phyloP scores from a whole-genome alignment of 768 basidiomycete genomes.

The Amanita pallidorosea region DNA sequence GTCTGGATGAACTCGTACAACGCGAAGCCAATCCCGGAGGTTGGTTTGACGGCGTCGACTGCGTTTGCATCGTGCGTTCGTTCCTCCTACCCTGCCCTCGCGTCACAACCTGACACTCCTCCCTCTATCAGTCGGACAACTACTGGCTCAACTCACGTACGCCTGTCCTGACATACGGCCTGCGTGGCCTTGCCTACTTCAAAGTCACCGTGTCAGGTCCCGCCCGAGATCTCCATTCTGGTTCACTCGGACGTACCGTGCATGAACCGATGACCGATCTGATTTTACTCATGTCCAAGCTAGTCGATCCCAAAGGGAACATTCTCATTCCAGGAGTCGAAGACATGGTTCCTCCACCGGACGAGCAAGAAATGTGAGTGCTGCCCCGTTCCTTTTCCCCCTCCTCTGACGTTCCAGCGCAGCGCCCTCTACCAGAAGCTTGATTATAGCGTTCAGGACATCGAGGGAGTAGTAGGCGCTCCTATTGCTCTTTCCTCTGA shows the following conservation, averaged over 20 bases:
- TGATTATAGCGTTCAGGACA: slow-evolving; percentile 62
- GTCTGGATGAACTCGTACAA: slow-evolving; percentile 78
- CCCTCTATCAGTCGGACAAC: slow-evolving; percentile 67
- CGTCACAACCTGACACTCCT: not conserved
- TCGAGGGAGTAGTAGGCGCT: slow-evolving; percentile 70
- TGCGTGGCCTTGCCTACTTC: slow-evolving; percentile 85
- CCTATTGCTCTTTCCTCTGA: slow-evolving; percentile 64
- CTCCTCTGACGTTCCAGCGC: not conserved
- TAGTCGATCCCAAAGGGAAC: slow-evolving; percentile 67
- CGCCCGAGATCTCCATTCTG: slow-evolving; percentile 82
- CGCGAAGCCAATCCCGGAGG: slow-evolving; percentile 61
- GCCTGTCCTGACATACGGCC: slow-evolving; percentile 76
- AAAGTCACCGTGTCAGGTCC: slow-evolving; percentile 77
- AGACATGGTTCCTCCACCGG: slow-evolving; percentile 68
- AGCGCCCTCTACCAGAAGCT: slow-evolving; percentile 65
- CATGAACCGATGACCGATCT: slow-evolving; percentile 95
- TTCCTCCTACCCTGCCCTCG: not conserved
- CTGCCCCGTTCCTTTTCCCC: not conserved
- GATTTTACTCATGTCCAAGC: slow-evolving; percentile 70
- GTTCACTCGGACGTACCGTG: slow-evolving; percentile 72
- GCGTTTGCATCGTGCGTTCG: slow-evolving; percentile 76
- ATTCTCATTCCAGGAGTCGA: slow-evolving; percentile 87
- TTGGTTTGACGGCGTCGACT: slow-evolving; percentile 84
- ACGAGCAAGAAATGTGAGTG: slow-evolving; percentile 55
- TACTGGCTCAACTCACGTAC: slow-evolving; percentile 87